Evolutionary conservation across 306 rosid species (phyloP), one percentile per base, ranked within the genome.

Genomic region (Glycine soja): DNA sequence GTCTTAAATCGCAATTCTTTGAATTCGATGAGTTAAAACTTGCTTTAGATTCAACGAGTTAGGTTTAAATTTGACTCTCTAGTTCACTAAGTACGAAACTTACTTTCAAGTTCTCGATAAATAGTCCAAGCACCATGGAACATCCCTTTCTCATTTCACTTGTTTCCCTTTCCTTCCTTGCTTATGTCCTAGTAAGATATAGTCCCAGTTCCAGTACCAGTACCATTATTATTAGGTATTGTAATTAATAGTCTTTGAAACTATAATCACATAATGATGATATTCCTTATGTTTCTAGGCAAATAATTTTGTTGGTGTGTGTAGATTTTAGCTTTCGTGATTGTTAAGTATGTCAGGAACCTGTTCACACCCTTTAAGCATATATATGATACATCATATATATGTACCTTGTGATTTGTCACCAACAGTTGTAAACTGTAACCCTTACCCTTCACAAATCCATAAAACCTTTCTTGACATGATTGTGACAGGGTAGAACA

Each of bases 401-500:
- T 24, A 24, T 1, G 38, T 13, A 64, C 5, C 2, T 68, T 68
- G 54, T 45, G 54, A 68, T 68, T 24, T 63, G 43, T 50, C 69
- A 74, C 59, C 70, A 36, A 78, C 52, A 54, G 57, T 36, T 78
- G 34, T 38, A 77, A 53, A 57, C 59, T 76, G 57, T 65, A 47
- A 65, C 74, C 74, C 70, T 62, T 58, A 58, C 38, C 59, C 54
- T 54, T 70, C 42, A 59, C 16, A 51, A 24, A n/a, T 70, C 18
- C 72, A 13, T 68, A 43, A 12, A 58, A 82, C 50, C 70, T 80
- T 76, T 82, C 57, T 54, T 74, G 81, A 77, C 82, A 18, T 73
- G 82, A 78, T 62, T 80, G 81, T 54, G 91, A 82, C 86, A 75
- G 62, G 77, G 81, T 66, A 77, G 85, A 71, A 63, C 72, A 53